phyloP scores from a whole-genome alignment of 2,329 filamentous ascomycete genomes.

The Talaromyces pinophilus region DNA sequence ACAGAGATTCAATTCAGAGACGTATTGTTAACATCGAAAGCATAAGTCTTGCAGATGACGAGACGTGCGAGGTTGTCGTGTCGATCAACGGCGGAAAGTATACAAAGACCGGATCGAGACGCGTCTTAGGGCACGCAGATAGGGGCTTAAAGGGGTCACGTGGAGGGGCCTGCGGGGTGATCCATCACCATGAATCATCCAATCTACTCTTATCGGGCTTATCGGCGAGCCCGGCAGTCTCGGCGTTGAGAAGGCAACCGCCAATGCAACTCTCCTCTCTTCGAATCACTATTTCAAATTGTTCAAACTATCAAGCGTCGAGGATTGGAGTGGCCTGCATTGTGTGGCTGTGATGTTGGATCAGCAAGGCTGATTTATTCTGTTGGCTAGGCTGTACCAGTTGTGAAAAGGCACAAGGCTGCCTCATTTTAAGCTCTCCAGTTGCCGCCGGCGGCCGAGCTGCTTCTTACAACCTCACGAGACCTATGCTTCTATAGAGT shows the following conservation, averaged over 20 bases:
- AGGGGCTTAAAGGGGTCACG: conserved; percentile 37
- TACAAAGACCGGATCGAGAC: conserved; percentile 34
- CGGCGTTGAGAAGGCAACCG: conserved; percentile 19
- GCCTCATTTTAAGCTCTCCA: neutral
- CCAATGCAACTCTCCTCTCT: neutral
- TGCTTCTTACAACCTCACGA: neutral
- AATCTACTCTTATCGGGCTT: conserved; percentile 19
- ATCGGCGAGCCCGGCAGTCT: conserved; percentile 12
- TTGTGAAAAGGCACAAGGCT: neutral
- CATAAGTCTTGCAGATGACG: neutral
- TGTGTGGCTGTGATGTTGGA: conserved; percentile 4
- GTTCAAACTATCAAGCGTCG: neutral
- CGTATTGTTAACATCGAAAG: too few relatives aligned
- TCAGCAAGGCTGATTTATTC: neutral
- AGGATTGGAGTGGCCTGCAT: neutral
- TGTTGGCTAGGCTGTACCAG: neutral
- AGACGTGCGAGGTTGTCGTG: neutral
- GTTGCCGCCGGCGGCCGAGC: conserved; percentile 11
- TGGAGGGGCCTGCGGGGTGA: conserved; percentile 27
- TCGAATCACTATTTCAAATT: neutral
- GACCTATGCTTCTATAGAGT: neutral
- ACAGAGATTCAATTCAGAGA: too few relatives aligned
- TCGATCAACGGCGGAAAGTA: conserved; percentile 31
- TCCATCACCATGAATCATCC: neutral
- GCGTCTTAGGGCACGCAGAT: conserved; percentile 37